Percentiles rank a stretch among this genome's conserved stretches.
These are phyloP conservation scores for Xylariaceae sp. DNA, from an alignment of 2,329 filamentous ascomycete species.

Conservation along the genomic window DNA sequence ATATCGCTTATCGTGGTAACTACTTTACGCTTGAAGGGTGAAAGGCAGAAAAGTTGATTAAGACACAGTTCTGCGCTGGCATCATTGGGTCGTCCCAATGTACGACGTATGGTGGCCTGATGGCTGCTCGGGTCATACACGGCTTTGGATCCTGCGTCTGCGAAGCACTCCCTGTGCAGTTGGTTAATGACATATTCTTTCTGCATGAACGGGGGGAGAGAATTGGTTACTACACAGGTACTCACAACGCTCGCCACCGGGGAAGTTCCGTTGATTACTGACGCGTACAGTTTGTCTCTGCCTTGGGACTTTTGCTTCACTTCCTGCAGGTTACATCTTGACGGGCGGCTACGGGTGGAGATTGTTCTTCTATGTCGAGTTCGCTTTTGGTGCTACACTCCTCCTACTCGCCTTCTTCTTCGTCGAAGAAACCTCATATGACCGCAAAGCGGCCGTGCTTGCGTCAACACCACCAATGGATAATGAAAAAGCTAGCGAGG, in stretches of 20 bases:
- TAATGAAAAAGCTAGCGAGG: constrained; percentile 31
- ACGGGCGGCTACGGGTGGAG: constrained; percentile 63
- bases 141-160: constrained; percentile 51
- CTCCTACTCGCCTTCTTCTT: constrained; percentile 56
- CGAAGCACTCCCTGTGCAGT: constrained; percentile 52
- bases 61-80: constrained; percentile 46
- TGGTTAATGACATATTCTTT: constrained; percentile 55
- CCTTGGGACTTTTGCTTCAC: constrained; percentile 60
- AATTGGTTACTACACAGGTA: constrained; percentile 64
- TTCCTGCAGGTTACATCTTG: constrained; percentile 68
- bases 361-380: constrained; percentile 66
- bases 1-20: constrained; percentile 46
- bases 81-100: constrained; percentile 48
- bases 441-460: constrained; percentile 34
- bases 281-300: constrained; percentile 56
- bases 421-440: constrained; percentile 59
- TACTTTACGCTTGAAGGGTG: neutral
- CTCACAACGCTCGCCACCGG: constrained; percentile 5
- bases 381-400: constrained; percentile 57
- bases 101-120: constrained; percentile 45
- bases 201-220: constrained; percentile 56
- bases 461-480: constrained; percentile 29
- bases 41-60: constrained; percentile 1
- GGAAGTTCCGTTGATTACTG: neutral
- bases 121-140: constrained; percentile 49